Base-by-base conservation (phyloP, 2,329 filamentous ascomycete species). In the Verticillium isaacii region DNA sequence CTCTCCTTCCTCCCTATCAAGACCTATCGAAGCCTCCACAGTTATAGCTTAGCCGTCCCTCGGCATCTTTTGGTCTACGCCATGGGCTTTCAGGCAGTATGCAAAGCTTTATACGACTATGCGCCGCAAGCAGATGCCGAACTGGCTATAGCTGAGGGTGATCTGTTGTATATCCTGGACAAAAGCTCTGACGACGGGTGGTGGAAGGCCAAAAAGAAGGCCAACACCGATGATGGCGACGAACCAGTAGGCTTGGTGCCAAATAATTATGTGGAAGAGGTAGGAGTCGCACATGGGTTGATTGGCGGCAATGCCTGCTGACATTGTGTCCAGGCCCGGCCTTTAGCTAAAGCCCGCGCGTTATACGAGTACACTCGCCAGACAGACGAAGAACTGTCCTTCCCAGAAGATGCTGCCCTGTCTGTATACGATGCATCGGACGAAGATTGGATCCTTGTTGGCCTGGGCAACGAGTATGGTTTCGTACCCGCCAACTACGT, bases 401-500 rank as follows among this genome's bases (percentile, higher is more conserved):
- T 99, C 73, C 85, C 91, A 57, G 95, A 99, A 79, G 93, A 97
- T 72, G 88, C 90, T 50, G 78, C 86, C 55, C 83, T 99, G 57
- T 82, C 90, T 64, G 91, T 99, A 57, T 98, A 91, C 77, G 95
- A 99, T 75, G 89, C 84, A 11, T 90, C 92, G 5, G 95, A 99
- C 74, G 92, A 92, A 15, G 95, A 99, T 77, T 99, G 95, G 95
- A 97, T 95, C 65, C 80, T 99, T 58, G 94, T 96, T 34, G 93
- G 94, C 19, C 80, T 89, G 55, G 88, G 93, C 67, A 86, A 86
- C 60, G 92, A 97, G 67, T 99, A 88, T 78, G 95, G 95, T 57
- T 99, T 99, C 75, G 95, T 91, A 60, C 95, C 95, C 3, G 86
- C 94, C 63, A 99, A 98, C 76, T 99, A 99, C 74, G 97, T 98